Conservation (phyloP, 164 flowering plant genomes). For the Berberis vulgaris region DNA sequence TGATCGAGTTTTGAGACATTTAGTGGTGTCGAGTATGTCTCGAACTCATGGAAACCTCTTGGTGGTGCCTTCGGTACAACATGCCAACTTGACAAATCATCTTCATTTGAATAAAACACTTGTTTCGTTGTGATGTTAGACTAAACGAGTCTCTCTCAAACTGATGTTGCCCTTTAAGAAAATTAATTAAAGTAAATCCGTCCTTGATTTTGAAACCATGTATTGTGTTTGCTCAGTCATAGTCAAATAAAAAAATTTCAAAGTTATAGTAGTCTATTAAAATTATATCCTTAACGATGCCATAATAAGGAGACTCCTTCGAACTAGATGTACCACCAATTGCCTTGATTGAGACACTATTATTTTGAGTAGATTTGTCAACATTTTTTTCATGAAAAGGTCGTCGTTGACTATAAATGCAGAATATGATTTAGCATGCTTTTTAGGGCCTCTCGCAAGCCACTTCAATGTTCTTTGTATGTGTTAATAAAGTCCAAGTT, state of each 20-base stretch:
- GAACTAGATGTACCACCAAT: no score
- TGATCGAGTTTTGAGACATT: no score
- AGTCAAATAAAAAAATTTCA: not conserved
- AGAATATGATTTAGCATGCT: not conserved
- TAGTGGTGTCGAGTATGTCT: not conserved
- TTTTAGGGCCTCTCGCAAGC: not conserved
- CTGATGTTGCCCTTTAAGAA: not conserved
- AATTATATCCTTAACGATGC: not conserved
- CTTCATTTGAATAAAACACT: not conserved
- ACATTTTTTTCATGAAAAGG: not conserved
- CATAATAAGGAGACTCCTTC: not conserved
- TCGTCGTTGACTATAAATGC: not conserved
- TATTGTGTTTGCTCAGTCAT: not conserved
- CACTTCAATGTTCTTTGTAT: not conserved
- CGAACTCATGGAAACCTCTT: not conserved
- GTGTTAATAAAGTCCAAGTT: not conserved
- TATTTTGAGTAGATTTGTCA: conserved; percentile 2
- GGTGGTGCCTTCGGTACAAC: conserved; percentile 1
- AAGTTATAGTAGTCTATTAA: not conserved
- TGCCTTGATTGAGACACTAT: not conserved
- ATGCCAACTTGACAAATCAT: not conserved
- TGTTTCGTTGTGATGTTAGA: not conserved
- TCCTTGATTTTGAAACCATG: not conserved
- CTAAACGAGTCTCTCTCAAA: not conserved
- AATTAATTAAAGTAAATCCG: no score